These are phyloP conservation scores for Setaria italica DNA, from an alignment of 202 grass and related monocot genomes.

Conservation along the genomic window DNA sequence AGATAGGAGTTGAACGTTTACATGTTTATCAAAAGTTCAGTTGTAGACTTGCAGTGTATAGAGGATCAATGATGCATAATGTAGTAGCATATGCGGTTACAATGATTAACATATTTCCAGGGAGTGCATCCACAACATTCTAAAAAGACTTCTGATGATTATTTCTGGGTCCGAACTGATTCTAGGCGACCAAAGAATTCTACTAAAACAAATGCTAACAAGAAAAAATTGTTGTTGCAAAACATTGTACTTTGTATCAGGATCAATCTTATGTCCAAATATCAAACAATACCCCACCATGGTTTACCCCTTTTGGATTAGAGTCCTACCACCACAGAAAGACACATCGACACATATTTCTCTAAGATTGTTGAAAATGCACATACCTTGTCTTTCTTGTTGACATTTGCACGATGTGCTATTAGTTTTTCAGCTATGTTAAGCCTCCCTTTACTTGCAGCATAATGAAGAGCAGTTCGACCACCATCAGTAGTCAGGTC, in stretches of 20 bases:
- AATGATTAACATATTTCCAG: constrained; percentile 8
- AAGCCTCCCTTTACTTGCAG: constrained; percentile 81
- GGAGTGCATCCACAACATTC: neutral
- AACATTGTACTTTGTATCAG: neutral
- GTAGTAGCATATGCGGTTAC: neutral
- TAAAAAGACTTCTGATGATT: neutral
- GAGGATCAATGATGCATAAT: neutral
- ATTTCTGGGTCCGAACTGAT: neutral
- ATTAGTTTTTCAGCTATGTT: constrained; percentile 77
- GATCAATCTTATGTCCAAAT: neutral
- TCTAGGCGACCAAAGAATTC: neutral
- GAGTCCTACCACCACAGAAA: neutral
- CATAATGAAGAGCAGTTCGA: constrained; percentile 96
- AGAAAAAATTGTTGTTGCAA: neutral
- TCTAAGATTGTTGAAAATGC: constrained; percentile 33
- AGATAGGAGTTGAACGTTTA: constrained; percentile 27
- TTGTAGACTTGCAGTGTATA: neutral
- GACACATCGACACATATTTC: neutral
- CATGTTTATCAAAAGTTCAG: constrained; percentile 15
- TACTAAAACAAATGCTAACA: neutral
- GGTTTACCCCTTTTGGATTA: neutral
- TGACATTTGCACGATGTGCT: constrained; percentile 73
- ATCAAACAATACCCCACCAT: neutral
- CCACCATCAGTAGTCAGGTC: constrained; percentile 84
- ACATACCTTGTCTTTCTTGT: constrained; percentile 92